Evolutionary conservation across 2,329 filamentous ascomycete species (phyloP).

Genomic region (Colletotrichum lini): DNA sequence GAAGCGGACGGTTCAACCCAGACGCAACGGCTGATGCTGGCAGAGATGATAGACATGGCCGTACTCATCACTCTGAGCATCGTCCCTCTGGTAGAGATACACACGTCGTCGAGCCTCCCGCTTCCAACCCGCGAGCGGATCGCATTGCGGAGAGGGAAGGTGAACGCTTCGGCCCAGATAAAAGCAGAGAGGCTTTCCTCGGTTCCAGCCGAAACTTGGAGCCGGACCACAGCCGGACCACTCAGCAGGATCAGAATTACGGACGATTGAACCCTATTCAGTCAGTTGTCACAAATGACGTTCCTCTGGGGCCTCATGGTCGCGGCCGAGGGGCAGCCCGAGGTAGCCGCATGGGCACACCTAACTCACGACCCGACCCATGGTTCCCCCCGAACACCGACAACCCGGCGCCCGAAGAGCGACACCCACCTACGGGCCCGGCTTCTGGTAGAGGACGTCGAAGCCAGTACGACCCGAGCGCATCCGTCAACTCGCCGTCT

Average conservation of each 20-base stretch:
- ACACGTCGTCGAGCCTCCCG: slow-evolving; percentile 50
- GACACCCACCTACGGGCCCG: slow-evolving; percentile 67
- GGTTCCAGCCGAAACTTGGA: slow-evolving; percentile 58
- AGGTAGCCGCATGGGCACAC: slow-evolving; percentile 54
- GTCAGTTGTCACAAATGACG: slow-evolving; percentile 57
- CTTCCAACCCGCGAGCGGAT: slow-evolving; percentile 52
- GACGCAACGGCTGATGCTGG: slow-evolving; percentile 54
- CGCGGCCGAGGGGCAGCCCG: slow-evolving; percentile 62
- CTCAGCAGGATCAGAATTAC: slow-evolving; percentile 73
- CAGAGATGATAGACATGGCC: slow-evolving; percentile 64
- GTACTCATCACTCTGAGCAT: slow-evolving; percentile 56
- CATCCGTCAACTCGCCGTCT: slow-evolving; percentile 29
- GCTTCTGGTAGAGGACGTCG: slow-evolving; percentile 63
- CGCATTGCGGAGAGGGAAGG: slow-evolving; percentile 55
- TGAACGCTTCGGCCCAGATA: slow-evolving; percentile 59
- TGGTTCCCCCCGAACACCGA: slow-evolving; percentile 59
- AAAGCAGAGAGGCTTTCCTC: slow-evolving; percentile 60
- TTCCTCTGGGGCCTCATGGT: slow-evolving; percentile 70
- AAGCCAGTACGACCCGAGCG: slow-evolving; percentile 41
- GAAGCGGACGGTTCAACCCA: slow-evolving; percentile 53
- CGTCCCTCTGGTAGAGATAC: slow-evolving; percentile 50
- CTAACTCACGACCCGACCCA: slow-evolving; percentile 57
- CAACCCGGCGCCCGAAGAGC: slow-evolving; percentile 61
- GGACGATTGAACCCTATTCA: slow-evolving; percentile 71
- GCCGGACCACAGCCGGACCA: slow-evolving; percentile 63